Evolutionary conservation across 305 asterid species (phyloP).

Genomic region (Ajuga reptans): DNA sequence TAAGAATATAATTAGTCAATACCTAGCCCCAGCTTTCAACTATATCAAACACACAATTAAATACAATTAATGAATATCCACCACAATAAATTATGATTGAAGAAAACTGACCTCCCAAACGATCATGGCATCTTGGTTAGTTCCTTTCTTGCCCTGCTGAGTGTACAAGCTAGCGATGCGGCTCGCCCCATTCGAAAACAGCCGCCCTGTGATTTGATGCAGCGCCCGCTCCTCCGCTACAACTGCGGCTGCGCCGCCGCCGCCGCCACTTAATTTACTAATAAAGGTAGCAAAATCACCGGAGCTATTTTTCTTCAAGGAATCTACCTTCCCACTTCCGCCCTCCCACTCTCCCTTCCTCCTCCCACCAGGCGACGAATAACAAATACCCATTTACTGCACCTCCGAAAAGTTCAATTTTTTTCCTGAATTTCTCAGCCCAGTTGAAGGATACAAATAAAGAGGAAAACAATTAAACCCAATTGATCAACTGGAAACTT

Average conservation of each 20-base stretch:
- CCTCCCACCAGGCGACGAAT: conserved; percentile 49
- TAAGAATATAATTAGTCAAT: background rate
- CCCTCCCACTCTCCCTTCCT: conserved; percentile 38
- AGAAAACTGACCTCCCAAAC: conserved; percentile 82
- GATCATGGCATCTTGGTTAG: conserved; percentile 94
- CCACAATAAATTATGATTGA: background rate
- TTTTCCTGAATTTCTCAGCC: background rate
- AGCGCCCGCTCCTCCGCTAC: conserved; percentile 61
- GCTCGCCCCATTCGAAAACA: conserved; percentile 62
- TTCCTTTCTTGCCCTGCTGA: conserved; percentile 93
- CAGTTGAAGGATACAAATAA: background rate
- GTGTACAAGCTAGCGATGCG: conserved; percentile 63
- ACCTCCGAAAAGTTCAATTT: background rate
- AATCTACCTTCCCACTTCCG: conserved; percentile 31
- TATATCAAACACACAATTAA: background rate
- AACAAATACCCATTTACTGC: conserved; percentile 75
- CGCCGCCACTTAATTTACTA: conserved; percentile 66
- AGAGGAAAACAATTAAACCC: background rate
- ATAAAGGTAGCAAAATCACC: conserved; percentile 59
- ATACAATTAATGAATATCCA: background rate
- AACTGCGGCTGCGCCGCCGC: conserved; percentile 33
- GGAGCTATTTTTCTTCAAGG: conserved; percentile 47
- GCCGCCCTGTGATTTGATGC: conserved; percentile 73
- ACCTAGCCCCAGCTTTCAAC: background rate
- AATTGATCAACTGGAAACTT: conserved; percentile 15